A percentile compares a stretch with the other conserved stretches of the same genome.
Evolutionary conservation across 768 basidiomycete species (phyloP).

Genomic region (Neoboletus brunneissimus): DNA sequence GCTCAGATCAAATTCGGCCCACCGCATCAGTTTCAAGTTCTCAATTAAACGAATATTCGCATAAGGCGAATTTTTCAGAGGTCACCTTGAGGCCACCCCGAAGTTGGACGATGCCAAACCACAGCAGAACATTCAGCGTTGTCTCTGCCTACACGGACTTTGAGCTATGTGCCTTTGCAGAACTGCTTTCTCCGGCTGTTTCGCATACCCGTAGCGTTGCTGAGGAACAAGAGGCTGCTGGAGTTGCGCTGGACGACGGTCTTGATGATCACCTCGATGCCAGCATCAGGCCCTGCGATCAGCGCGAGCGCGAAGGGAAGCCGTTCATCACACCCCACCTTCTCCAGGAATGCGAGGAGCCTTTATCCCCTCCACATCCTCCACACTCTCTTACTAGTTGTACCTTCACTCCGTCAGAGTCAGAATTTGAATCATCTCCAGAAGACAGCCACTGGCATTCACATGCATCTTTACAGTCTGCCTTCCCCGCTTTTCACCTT

Average conservation of each 20-base stretch:
- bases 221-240: constrained; percentile 26
- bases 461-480: constrained; percentile 15
- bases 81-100: constrained; percentile 24
- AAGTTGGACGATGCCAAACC: constrained; percentile 24
- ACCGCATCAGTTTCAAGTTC: constrained; percentile 8
- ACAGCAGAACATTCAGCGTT: constrained; percentile 37
- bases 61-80: constrained; percentile 25
- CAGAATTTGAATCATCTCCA: constrained; percentile 32
- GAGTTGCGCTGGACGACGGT: constrained; percentile 26
- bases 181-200: constrained; percentile 41
- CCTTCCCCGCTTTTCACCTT: constrained; percentile 31
- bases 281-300: constrained; percentile 14
- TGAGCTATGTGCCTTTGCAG: constrained; percentile 51
- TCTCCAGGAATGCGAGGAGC: constrained; percentile 33
- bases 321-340: constrained; percentile 17
- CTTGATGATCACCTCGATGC: constrained; percentile 31
- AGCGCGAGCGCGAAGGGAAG: constrained; percentile 7
- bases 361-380: constrained; percentile 25
- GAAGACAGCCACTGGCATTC: constrained; percentile 30
- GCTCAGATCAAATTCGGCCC: constrained; percentile 13
- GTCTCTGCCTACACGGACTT: constrained; percentile 48
- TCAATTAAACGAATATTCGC: constrained; percentile 17
- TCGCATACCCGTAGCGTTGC: constrained; percentile 21
- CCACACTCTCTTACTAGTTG: constrained; percentile 12
- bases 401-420: constrained; percentile 30